Conservation (phyloP, 2,329 filamentous ascomycete genomes). For the Fusarium odoratissimum region DNA sequence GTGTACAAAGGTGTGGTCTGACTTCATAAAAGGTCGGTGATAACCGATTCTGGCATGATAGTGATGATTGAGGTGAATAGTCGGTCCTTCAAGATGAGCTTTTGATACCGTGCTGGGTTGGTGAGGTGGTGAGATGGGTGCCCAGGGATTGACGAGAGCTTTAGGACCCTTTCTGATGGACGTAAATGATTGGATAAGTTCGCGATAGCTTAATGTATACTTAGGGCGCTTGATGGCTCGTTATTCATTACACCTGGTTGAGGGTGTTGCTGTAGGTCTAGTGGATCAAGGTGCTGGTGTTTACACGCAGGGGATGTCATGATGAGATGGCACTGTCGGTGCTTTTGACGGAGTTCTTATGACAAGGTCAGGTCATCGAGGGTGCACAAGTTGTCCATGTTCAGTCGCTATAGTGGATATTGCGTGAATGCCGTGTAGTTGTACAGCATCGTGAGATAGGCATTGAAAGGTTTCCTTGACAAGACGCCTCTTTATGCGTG, state of each 20-base stretch:
- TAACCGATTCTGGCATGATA: constrained; percentile 10
- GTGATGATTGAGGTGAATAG: background rate
- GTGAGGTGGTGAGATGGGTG: background rate
- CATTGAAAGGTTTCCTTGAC: background rate
- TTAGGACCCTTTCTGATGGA: background rate
- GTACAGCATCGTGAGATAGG: background rate
- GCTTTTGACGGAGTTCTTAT: background rate
- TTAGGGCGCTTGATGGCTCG: background rate
- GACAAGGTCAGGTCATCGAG: background rate
- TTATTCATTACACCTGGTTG: rapidly evolving
- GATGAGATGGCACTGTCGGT: background rate
- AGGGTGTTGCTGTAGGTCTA: background rate
- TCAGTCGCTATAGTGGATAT: background rate
- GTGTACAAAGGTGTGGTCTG: constrained; percentile 9
- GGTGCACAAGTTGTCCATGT: background rate
- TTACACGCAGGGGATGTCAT: background rate
- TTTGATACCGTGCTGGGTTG: background rate
- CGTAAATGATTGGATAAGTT: background rate
- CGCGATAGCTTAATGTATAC: background rate
- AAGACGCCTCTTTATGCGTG: background rate
- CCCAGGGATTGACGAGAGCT: no score
- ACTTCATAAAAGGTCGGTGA: background rate
- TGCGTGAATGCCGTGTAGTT: background rate
- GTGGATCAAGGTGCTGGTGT: background rate
- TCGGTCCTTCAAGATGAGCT: background rate